Evolutionary conservation across 371 early-diverging fungal genomes (phyloP), one percentile per base, ranked within the genome.

Genomic region (Mortierella sp.): DNA sequence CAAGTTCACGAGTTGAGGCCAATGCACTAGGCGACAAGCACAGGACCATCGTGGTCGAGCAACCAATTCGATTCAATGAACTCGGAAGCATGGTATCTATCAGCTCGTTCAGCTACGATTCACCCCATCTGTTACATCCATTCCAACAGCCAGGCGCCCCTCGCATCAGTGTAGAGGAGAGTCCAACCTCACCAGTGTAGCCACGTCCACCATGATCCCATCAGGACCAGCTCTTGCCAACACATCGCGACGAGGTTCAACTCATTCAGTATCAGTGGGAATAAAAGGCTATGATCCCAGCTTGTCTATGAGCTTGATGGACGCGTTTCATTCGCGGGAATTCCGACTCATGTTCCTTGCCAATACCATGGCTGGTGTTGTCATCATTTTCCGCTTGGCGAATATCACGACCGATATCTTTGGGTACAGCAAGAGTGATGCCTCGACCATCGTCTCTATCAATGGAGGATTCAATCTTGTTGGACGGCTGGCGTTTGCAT

Each of bases 381-480:
- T 85, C 30, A 80, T 85, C 26, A 84, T 85, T 34, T 85, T 84
- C 16, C 82, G 84, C 9, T 67, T 84, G 43, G 82, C 87, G 57
- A 83, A 84, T 61, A 83, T 86, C 80, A 71, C 82, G 19, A 80
- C 81, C n/a, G 78, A 81, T 48, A 72, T 84, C 61, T 87, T 87
- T 67, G 74, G 71, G 30, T 49, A 72, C 31, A 52, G 46, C 47
- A 71, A 78, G 14, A 63, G 76, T 41, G 61, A 61, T 3, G 84
- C 85, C 12, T 71, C 86, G 42, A 69, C 82, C 24, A 86, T 88
- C 28, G 89, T 88, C 58, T 82, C 87, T 6, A 80, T 87, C 60
- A 84, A 88, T 43, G 87, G 88, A 10, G 86, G 82, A 13, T 86
- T 85, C 78, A 90, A 89, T 70, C 79, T 88, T 45, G 66, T 82